phyloP scores from a whole-genome alignment of 2,329 filamentous ascomycete genomes.

The Colletotrichum echinochloae region DNA sequence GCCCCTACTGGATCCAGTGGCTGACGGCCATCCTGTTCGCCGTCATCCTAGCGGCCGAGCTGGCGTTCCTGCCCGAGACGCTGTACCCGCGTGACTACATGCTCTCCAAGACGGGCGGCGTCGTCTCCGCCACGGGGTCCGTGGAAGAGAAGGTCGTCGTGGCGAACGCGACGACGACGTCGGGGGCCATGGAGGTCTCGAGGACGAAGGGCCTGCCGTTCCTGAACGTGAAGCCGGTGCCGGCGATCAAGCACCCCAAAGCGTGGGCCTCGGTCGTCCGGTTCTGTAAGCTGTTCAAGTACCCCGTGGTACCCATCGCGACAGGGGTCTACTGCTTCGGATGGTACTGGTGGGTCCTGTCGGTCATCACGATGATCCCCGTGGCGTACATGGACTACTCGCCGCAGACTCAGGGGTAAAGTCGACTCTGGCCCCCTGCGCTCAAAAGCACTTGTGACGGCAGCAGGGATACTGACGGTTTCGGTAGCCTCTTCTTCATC shows the following conservation, averaged over 20 bases:
- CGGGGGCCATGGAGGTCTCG: slow-evolving; percentile 43
- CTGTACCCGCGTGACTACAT: slow-evolving; percentile 66
- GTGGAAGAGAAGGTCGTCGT: slow-evolving; percentile 38
- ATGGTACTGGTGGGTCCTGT: slow-evolving; percentile 70
- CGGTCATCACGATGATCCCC: slow-evolving; percentile 64
- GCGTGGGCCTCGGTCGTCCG: slow-evolving; percentile 58
- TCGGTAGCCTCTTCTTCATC: slow-evolving; percentile 59
- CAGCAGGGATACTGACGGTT: neutral
- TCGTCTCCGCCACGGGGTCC: slow-evolving; percentile 11
- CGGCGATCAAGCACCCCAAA: slow-evolving; percentile 64
- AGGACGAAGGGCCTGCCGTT: slow-evolving; percentile 58
- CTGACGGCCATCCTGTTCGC: slow-evolving; percentile 65
- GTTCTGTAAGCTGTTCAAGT: slow-evolving; percentile 61
- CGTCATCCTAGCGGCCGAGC: slow-evolving; percentile 58
- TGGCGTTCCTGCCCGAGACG: slow-evolving; percentile 66
- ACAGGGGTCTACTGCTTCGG: slow-evolving; percentile 63
- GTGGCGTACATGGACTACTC: slow-evolving; percentile 62
- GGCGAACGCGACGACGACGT: slow-evolving; percentile 26
- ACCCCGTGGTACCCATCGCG: slow-evolving; percentile 57
- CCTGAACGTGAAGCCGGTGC: slow-evolving; percentile 59
- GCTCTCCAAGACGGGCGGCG: slow-evolving; percentile 47
- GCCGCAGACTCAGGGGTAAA: slow-evolving; percentile 61
- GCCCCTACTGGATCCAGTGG: slow-evolving; percentile 65
- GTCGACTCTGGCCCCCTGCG: neutral
- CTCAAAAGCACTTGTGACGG: neutral